Conservation (phyloP, 495 filamentous ascomycete genomes). For the Patellaria atrata region DNA sequence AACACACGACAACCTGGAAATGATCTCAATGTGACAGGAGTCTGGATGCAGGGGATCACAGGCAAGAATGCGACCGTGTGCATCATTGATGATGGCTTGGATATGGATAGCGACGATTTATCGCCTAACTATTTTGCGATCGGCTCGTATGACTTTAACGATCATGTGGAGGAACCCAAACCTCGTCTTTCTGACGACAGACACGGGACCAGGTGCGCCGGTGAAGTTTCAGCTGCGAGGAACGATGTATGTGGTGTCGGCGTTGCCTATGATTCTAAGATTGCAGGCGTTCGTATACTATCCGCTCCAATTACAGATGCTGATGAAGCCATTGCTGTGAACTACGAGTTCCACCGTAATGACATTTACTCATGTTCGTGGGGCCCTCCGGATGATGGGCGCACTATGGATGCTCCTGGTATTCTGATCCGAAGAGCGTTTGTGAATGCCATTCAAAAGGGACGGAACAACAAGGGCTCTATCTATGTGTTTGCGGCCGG, state of each 20-base stretch:
- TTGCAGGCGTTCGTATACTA: conserved; percentile 81
- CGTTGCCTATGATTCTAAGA: conserved; percentile 81
- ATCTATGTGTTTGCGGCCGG: conserved; percentile 96
- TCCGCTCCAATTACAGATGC: conserved; percentile 80
- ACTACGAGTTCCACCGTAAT: conserved; percentile 79
- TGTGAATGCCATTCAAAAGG: conserved; percentile 81
- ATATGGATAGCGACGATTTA: conserved; percentile 92
- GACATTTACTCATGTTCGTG: conserved; percentile 98
- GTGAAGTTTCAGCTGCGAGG: conserved; percentile 78
- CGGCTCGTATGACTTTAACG: conserved; percentile 94
- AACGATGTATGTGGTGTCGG: conserved; percentile 95
- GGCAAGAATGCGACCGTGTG: conserved; percentile 79
- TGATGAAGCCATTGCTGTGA: conserved; percentile 84
- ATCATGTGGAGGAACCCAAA: conserved; percentile 59
- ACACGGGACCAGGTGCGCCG: conserved; percentile 89
- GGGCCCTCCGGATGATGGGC: conserved; percentile 88
- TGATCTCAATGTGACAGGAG: conserved; percentile 83
- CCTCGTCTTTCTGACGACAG: conserved; percentile 67
- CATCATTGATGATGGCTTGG: conserved; percentile 90
- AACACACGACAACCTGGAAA: conserved; percentile 71
- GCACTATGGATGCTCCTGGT: conserved; percentile 85
- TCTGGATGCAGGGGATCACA: conserved; percentile 88
- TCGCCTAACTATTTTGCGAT: conserved; percentile 81
- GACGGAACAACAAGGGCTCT: conserved; percentile 68
- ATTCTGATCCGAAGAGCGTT: conserved; percentile 80